A percentile compares a stretch with the other conserved stretches of the same genome.
phyloP scores from a whole-genome alignment of 1,139 yeast genomes.

The Sugiyamaella sp. region DNA sequence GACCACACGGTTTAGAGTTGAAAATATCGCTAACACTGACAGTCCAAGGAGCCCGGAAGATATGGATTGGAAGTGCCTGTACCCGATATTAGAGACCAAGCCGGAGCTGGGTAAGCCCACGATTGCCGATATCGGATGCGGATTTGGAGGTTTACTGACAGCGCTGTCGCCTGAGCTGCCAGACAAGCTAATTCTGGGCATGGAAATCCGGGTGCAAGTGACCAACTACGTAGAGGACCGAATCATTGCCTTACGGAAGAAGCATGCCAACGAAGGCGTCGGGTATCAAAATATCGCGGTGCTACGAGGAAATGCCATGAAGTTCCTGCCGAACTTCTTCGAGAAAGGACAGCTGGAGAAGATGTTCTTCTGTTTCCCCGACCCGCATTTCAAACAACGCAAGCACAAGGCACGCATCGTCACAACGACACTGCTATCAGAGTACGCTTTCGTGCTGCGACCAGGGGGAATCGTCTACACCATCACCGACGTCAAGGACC shows the following conservation, averaged over 20 bases:
- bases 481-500: slow-evolving; percentile 91
- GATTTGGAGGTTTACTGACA: slow-evolving; percentile 90
- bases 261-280: slow-evolving; percentile 42
- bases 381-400: slow-evolving; percentile 96
- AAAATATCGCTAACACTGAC: slow-evolving; percentile 8
- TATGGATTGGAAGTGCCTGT: slow-evolving; percentile 86
- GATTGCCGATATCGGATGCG: slow-evolving; percentile 97
- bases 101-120: slow-evolving; percentile 58
- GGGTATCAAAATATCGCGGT: slow-evolving; percentile 83
- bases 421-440: slow-evolving; percentile 83
- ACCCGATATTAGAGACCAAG: slow-evolving; percentile 50
- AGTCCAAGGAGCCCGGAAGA: slow-evolving; percentile 70
- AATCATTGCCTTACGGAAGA: slow-evolving; percentile 79
- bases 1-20: too few relatives aligned
- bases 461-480: slow-evolving; percentile 92
- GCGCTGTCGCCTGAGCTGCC: slow-evolving; percentile 81
- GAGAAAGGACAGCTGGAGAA: slow-evolving; percentile 70
- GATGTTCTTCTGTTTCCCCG: slow-evolving; percentile 98
- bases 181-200: slow-evolving; percentile 74
- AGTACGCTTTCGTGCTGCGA: slow-evolving; percentile 85
- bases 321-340: slow-evolving; percentile 92
- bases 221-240: slow-evolving; percentile 96
- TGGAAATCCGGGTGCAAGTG: slow-evolving; percentile 98
- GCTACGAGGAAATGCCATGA: slow-evolving; percentile 95
- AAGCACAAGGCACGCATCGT: slow-evolving; percentile 97